These are phyloP conservation scores for Sorghum bicolor DNA, from an alignment of 176 grass and related monocot genomes.

Conservation along the genomic window Sorghum_bicolor_NCBIv3 NC_012875.2:1570001-1570500, in stretches of 20 bases:
- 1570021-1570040: too few relatives aligned
- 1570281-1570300: not conserved
- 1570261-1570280: not conserved
- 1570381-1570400: not conserved
- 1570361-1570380: not conserved
- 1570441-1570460: not conserved
- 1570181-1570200: slow-evolving; percentile 55
- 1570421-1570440: not conserved
- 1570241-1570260: slow-evolving; percentile 29
- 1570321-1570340: too few relatives aligned
- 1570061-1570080: slow-evolving; percentile 60
- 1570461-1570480: too few relatives aligned
- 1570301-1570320: not conserved
- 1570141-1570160: slow-evolving; percentile 17
- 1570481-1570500: too few relatives aligned
- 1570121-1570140: slow-evolving; percentile 81
- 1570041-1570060: slow-evolving; percentile 23
- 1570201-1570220: slow-evolving; percentile 33
- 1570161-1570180: slow-evolving; percentile 56
- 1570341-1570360: not conserved
- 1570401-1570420: not conserved
- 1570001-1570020: too few relatives aligned
- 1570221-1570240: slow-evolving; percentile 16
- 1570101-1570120: slow-evolving; percentile 69
- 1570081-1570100: slow-evolving; percentile 62